Conservation (phyloP, 495 filamentous ascomycete genomes). For the Penicillium soppii region DNA sequence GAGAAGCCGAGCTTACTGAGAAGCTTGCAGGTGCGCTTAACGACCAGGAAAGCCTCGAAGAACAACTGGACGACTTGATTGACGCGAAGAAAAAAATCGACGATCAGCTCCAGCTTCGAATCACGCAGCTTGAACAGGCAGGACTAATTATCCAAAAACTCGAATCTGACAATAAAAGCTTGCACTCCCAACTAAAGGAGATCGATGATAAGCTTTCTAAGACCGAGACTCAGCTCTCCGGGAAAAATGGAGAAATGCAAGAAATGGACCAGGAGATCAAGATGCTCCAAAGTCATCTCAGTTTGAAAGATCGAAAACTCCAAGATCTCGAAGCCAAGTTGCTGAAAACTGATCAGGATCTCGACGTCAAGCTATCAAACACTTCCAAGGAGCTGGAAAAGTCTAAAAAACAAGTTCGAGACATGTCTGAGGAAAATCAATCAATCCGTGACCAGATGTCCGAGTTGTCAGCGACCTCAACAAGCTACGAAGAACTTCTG, state of each 20-base stretch:
- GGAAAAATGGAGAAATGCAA: conserved; percentile 70
- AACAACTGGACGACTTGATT: conserved; percentile 86
- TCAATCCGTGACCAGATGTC: conserved; percentile 82
- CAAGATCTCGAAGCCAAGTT: conserved; percentile 85
- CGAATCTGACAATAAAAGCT: conserved; percentile 78
- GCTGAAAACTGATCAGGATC: conserved; percentile 81
- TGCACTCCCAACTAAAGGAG: conserved; percentile 63
- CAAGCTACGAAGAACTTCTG: conserved; percentile 90
- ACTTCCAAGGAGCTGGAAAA: conserved; percentile 78
- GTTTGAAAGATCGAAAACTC: conserved; percentile 84
- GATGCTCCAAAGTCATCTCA: conserved; percentile 88
- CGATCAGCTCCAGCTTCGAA: conserved; percentile 74
- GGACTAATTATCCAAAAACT: conserved; percentile 79
- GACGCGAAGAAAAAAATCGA: conserved; percentile 87
- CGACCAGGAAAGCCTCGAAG: conserved; percentile 91
- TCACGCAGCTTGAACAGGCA: conserved; percentile 85
- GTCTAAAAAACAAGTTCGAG: conserved; percentile 66
- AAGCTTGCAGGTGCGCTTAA: conserved; percentile 91
- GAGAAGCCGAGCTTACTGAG: conserved; percentile 85
- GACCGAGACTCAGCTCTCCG: conserved; percentile 61
- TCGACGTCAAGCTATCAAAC: conserved; percentile 82
- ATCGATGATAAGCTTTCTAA: conserved; percentile 68
- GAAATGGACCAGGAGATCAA: conserved; percentile 77
- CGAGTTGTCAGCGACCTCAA: conserved; percentile 87
- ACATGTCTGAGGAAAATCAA: conserved; percentile 77